Conservation (phyloP, 129 eudicot species). For the sunflower (Helianthus annuus) region HanXRQr2.0-SUNRISE NC_035445.2:153032365-153032864, state of each 20-base stretch:
- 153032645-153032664: not conserved
- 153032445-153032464: slow-evolving; percentile 55
- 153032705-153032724: slow-evolving; percentile 73
- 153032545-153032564: not conserved
- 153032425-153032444: slow-evolving; percentile 67
- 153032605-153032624: not conserved
- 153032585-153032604: not conserved
- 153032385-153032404: slow-evolving; percentile 41
- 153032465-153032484: slow-evolving; percentile 54
- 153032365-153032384: slow-evolving; percentile 30
- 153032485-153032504: slow-evolving; percentile 75
- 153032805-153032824: slow-evolving; percentile 74
- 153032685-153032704: slow-evolving; percentile 46
- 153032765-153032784: slow-evolving; percentile 44
- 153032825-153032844: slow-evolving; percentile 62
- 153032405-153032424: slow-evolving; percentile 62
- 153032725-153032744: slow-evolving; percentile 54
- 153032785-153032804: slow-evolving; percentile 56
- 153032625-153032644: too few relatives aligned
- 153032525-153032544: not conserved
- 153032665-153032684: slow-evolving; percentile 42
- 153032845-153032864: slow-evolving; percentile 77
- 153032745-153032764: slow-evolving; percentile 38
- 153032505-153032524: not conserved
- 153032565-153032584: not conserved